Evolutionary conservation across 305 asterid genomes (phyloP).

Genomic region (Solanum hybrid): DNA sequence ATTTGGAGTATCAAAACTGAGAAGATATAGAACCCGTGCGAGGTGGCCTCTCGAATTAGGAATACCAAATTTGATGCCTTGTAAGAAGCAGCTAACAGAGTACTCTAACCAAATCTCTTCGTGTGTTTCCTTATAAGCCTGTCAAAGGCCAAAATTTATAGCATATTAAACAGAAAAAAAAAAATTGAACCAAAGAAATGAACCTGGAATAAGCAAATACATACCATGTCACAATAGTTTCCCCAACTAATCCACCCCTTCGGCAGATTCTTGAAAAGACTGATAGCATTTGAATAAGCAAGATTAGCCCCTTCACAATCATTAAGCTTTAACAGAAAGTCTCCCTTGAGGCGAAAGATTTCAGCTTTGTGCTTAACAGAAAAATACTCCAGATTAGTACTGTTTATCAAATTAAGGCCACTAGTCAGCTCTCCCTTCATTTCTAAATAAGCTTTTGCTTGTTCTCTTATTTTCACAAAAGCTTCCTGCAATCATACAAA

Average conservation of each 20-base stretch:
- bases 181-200: background rate
- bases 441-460: constrained; percentile 95
- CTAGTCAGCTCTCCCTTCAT: constrained; percentile 97
- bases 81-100: constrained; percentile 99
- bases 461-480: constrained; percentile 95
- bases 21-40: constrained; percentile 95
- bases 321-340: constrained; percentile 80
- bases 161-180: background rate
- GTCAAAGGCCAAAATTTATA: constrained; percentile 21
- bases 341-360: constrained; percentile 93
- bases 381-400: constrained; percentile 94
- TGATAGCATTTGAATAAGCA: constrained; percentile 82
- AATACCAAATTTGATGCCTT: constrained; percentile 89
- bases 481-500: constrained; percentile 71
- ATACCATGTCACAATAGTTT: constrained; percentile 94
- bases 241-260: constrained; percentile 99
- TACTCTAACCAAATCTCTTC: constrained; percentile 96
- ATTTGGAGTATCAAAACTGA: constrained; percentile 91
- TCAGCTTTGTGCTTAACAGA: constrained; percentile 95
- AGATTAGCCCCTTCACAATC: constrained; percentile 98
- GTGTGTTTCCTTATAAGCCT: constrained; percentile 90
- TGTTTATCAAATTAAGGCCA: constrained; percentile 91
- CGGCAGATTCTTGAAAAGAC: constrained; percentile 91
- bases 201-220: constrained; percentile 16
- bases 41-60: constrained; percentile 98